Base-by-base conservation (phyloP, 2,329 filamentous ascomycete species). In the Ramularia endophylla region DNA sequence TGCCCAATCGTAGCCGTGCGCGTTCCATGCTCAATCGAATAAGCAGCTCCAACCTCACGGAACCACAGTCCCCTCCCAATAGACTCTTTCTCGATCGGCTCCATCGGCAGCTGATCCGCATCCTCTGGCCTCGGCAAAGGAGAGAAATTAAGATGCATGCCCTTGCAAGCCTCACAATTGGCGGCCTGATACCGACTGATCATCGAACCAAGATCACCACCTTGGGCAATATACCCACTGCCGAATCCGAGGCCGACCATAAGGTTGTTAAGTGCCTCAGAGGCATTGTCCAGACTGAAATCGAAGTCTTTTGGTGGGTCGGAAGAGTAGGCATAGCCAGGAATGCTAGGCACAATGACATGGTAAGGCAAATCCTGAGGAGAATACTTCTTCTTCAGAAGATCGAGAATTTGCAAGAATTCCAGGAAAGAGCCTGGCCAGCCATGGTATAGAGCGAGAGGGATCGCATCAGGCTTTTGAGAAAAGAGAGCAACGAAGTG, bases 401-500 rank as follows among this genome's bases (percentile, higher is more conserved):
- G 43, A 15, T 50, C 47, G 18, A 65, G 44, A n/a, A 65, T 56
- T 6, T 51, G 52, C 13, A 50, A 33, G 15, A 62, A 61, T 43
- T 65, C 64, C 5, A 64, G 43, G 39, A 65, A 63, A 8, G 53
- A 59, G 9, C 63, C 62, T 16, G 63, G 63, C 64, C 62, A 65
- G 25, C 62, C 62, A 36, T 65, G 63, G 6, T 55, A 53, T 40
- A 63, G 57, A 4, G 60, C 52, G 3, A 65, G 46, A 1, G 63
- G 62, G 9, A 59, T 57, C 4, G 65, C 64, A 33, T 64, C 58
- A n/a, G 56, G 30, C 25, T 66, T 70, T 28, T 64, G 49, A 0
- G 75, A 78, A 46, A 79, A 79, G 0, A 80, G 61, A 0, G 67
- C 75, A 1, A 66, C 58, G 53, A 79, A 79, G 50, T 79, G 75